A percentile compares a stretch with the other conserved stretches of the same genome.
phyloP scores from a whole-genome alignment of 495 filamentous ascomycete species.

The Entonaema liquescens region DNA sequence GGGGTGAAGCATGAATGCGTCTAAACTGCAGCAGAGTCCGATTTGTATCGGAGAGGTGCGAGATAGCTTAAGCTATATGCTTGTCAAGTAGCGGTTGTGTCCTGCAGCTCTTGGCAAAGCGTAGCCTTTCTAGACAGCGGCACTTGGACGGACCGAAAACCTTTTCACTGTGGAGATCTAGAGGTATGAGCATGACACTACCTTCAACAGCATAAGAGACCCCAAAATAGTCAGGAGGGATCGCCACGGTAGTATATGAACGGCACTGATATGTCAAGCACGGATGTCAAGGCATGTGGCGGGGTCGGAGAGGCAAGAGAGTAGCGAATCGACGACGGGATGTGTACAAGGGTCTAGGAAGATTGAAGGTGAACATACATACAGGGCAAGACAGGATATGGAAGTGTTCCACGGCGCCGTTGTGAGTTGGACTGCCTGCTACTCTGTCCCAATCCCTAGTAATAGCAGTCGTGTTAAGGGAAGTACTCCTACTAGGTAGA shows the following conservation, averaged over 20 bases:
- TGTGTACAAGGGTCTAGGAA: constrained; percentile 35
- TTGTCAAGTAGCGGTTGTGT: constrained; percentile 52
- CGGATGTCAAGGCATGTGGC: constrained; percentile 45
- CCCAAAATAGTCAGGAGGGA: constrained; percentile 54
- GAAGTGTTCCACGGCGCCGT: constrained; percentile 36
- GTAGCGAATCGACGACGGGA: constrained; percentile 36
- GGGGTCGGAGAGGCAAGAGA: constrained; percentile 49
- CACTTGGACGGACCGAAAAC: constrained; percentile 57
- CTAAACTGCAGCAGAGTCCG: constrained; percentile 45
- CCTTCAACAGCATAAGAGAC: constrained; percentile 54
- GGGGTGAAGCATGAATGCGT: constrained; percentile 57
- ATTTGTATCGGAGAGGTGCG: constrained; percentile 39
- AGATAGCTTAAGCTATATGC: constrained; percentile 52
- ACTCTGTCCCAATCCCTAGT: constrained; percentile 34
- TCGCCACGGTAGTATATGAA: constrained; percentile 53
- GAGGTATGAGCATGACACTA: constrained; percentile 56
- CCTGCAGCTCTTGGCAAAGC: constrained; percentile 51
- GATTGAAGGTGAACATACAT: constrained; percentile 43
- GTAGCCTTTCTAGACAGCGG: constrained; percentile 50
- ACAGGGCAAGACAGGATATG: constrained; percentile 24
- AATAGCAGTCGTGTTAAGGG: constrained; percentile 42
- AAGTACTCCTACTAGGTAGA: constrained; percentile 38
- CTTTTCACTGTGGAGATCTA: constrained; percentile 55
- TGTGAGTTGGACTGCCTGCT: constrained; percentile 33
- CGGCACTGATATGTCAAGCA: constrained; percentile 47